Evolutionary conservation across 345 rosid genomes (phyloP), one percentile per base, ranked within the genome.

Genomic region (Anacardium occidentale): DNA sequence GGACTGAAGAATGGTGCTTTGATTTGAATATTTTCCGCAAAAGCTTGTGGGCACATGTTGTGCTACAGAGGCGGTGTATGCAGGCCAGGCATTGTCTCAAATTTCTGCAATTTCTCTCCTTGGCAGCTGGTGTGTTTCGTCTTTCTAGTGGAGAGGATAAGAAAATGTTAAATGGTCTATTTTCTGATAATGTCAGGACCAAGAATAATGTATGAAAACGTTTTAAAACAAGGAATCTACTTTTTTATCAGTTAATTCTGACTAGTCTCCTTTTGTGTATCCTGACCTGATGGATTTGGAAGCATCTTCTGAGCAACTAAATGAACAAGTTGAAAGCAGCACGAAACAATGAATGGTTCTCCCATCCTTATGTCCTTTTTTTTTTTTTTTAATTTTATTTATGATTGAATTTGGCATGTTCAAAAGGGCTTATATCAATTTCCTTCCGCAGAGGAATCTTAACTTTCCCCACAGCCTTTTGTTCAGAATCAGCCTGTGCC

Each of bases 11-110:
- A 78, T 1, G 83, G 78, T 51, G 50, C 4, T 22, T 2, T 73
- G 26, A 72, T 79, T 64, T 58, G 50, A 66, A 78, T 57, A 56
- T n/a, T 84, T 78, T 21, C 85, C 87, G 73, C 85, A 84, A 29
- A 70, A 64, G 24, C 51, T 57, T 24, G 79, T 60, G 13, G 75
- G 73, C 62, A 58, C 42, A 22, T 59, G 45, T 58, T 67, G 47
- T 26, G 82, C 78, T 9, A 25, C 58, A 45, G 75, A 71, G 66
- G 18, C 15, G 48, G 14, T 48, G 26, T 29, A 65, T 29, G 20
- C 12, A 75, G 76, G 68, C 65, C 18, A 7, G 61, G 53, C 72
- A 70, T 45, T 67, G 82, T 81, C 70, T 71, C 80, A 53, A 64
- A 65, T 42, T 74, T 66, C 15, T 58, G 66, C 87, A 84, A 82